These are phyloP conservation scores for Ochromonas danica DNA, from an alignment of 108 stramenopile species.

Conservation along the genomic window DNA sequence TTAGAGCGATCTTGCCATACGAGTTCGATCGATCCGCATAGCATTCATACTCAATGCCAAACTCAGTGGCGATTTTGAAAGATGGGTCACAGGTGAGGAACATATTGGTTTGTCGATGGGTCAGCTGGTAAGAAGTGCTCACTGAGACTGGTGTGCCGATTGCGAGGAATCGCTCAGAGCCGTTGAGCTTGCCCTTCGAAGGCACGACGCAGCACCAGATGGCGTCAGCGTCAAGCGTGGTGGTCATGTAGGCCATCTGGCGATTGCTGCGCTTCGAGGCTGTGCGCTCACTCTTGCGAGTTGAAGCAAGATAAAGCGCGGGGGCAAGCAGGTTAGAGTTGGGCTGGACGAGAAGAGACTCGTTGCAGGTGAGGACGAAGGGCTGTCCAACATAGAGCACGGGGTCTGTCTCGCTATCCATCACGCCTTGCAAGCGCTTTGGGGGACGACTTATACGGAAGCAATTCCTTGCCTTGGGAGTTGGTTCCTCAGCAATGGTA, in stretches of 20 bases:
- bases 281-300: conserved; percentile 51
- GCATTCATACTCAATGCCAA: background rate
- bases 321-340: conserved; percentile 37
- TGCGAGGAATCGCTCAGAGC: background rate
- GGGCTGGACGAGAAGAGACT: conserved; percentile 42
- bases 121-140: background rate
- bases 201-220: conserved; percentile 35
- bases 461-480: background rate
- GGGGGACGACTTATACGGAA: background rate
- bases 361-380: conserved; percentile 48
- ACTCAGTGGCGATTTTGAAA: background rate
- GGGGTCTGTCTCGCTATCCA: conserved; percentile 7
- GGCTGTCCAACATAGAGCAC: conserved; percentile 44
- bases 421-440: background rate
- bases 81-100: background rate
- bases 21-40: background rate
- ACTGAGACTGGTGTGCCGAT: background rate
- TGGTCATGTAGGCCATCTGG: conserved; percentile 48
- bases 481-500: background rate
- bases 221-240: conserved; percentile 19
- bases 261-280: conserved; percentile 46
- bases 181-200: background rate
- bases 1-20: background rate
- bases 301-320: conserved; percentile 49
- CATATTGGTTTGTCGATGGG: background rate